Evolutionary conservation across 371 early-diverging fungal genomes (phyloP).

Genomic region (Dipsacomyces acuminosporus): DNA sequence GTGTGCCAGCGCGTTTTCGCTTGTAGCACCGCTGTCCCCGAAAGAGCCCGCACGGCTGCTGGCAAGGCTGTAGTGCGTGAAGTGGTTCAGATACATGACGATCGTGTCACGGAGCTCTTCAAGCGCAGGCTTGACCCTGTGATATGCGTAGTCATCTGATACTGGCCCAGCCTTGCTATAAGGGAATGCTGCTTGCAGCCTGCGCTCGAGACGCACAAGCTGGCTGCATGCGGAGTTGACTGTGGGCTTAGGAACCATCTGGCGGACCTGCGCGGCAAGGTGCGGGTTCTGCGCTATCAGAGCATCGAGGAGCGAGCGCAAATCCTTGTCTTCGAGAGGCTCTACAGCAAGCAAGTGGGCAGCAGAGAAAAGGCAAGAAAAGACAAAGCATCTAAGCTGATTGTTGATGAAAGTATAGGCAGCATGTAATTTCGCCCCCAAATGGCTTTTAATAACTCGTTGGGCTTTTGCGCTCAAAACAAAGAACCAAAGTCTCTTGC

Average conservation of each 20-base stretch:
- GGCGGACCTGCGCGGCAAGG: conserved; percentile 64
- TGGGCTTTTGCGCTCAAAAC: too few species aligned
- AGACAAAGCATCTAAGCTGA: too few species aligned
- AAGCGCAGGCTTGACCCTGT: conserved; percentile 73
- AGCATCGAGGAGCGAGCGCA: conserved; percentile 65
- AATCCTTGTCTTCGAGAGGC: conserved; percentile 68
- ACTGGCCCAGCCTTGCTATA: conserved; percentile 77
- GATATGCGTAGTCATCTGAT: conserved; percentile 82
- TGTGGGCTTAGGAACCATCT: conserved; percentile 83
- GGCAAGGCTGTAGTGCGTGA: conserved; percentile 60
- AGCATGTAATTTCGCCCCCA: too few species aligned
- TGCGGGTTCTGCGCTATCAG: conserved; percentile 69
- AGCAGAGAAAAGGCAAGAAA: background rate
- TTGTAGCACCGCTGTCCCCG: background rate
- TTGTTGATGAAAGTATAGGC: too few species aligned
- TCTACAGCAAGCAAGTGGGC: conserved; percentile 18
- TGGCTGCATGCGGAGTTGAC: conserved; percentile 66
- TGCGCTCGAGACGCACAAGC: conserved; percentile 64
- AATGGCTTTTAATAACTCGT: too few species aligned
- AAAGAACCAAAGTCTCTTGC: background rate
- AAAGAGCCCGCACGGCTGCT: background rate
- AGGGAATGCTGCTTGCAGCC: conserved; percentile 72
- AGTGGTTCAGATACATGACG: conserved; percentile 78
- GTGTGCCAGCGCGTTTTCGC: conserved; percentile 33
- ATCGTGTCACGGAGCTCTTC: conserved; percentile 73